phyloP scores from a whole-genome alignment of 2,329 filamentous ascomycete genomes.

The Fusarium sp. region DNA sequence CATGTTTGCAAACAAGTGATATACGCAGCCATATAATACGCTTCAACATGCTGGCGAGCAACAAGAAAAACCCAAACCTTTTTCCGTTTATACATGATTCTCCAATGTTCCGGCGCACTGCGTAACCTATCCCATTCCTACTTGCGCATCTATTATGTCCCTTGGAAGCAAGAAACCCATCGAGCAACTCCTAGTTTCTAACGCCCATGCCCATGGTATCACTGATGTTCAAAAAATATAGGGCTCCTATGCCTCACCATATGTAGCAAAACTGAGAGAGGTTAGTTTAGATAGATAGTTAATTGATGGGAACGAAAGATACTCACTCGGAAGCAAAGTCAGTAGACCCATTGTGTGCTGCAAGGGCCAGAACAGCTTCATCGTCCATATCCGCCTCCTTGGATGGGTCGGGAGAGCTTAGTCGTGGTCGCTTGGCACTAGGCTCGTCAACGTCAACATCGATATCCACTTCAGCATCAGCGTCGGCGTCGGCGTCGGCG shows the following conservation, averaged over 20 bases:
- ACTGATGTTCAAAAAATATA: constrained; percentile 21
- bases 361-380: constrained; percentile 61
- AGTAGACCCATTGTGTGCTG: constrained; percentile 55
- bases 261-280: constrained; percentile 51
- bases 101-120: not conserved
- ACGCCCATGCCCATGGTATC: constrained; percentile 39
- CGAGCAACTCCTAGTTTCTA: constrained; percentile 30
- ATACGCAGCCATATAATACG: not conserved
- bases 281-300: constrained; percentile 13
- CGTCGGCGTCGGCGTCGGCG: constrained; percentile 47
- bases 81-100: constrained; percentile 8
- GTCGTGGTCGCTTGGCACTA: constrained; percentile 54
- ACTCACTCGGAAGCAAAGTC: constrained; percentile 59
- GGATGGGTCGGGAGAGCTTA: constrained; percentile 47
- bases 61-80: not conserved
- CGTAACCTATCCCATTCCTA: constrained; percentile 9
- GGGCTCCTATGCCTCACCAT: constrained; percentile 53
- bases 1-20: not conserved
- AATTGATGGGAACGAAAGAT: not conserved
- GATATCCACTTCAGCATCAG: constrained; percentile 40
- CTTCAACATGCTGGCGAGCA: not conserved
- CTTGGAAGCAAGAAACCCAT: constrained; percentile 2
- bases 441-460: constrained; percentile 54
- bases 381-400: constrained; percentile 57
- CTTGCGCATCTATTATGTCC: constrained; percentile 8